These are phyloP conservation scores for Colletotrichum orchidophilum DNA, from an alignment of 2,329 filamentous ascomycete genomes.

Conservation along the genomic window DNA sequence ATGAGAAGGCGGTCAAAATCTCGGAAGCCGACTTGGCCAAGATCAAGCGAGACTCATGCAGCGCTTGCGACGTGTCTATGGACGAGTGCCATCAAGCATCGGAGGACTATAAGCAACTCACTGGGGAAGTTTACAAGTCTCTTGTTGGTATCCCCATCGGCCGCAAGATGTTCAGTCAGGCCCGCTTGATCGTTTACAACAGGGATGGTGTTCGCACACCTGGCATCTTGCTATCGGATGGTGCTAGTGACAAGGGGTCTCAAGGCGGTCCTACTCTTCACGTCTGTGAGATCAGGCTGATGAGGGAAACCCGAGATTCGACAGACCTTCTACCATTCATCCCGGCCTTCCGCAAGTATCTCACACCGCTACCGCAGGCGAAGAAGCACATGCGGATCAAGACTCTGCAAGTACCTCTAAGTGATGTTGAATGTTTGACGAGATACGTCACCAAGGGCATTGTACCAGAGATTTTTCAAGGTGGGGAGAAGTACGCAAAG, in stretches of 20 bases:
- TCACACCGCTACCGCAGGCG: slow-evolving; percentile 73
- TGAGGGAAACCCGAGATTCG: slow-evolving; percentile 75
- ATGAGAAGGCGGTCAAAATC: slow-evolving; percentile 92
- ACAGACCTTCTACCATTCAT: slow-evolving; percentile 91
- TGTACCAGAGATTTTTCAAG: slow-evolving; percentile 66
- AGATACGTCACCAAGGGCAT: slow-evolving; percentile 69
- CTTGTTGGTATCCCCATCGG: slow-evolving; percentile 85
- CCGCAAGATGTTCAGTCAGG: slow-evolving; percentile 78
- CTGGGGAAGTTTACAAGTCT: slow-evolving; percentile 79
- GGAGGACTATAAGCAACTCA: slow-evolving; percentile 83
- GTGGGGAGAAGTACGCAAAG: slow-evolving; percentile 56
- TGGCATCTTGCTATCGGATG: slow-evolving; percentile 82
- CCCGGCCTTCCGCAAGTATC: slow-evolving; percentile 72
- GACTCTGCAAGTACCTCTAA: slow-evolving; percentile 74
- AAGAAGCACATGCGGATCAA: slow-evolving; percentile 75
- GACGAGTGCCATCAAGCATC: slow-evolving; percentile 84
- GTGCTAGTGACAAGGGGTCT: slow-evolving; percentile 68
- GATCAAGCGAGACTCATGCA: slow-evolving; percentile 85
- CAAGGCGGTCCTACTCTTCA: slow-evolving; percentile 74
- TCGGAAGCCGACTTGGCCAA: slow-evolving; percentile 93
- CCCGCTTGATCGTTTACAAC: slow-evolving; percentile 84
- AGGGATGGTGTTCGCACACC: slow-evolving; percentile 84
- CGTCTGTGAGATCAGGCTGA: slow-evolving; percentile 79
- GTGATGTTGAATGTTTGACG: slow-evolving; percentile 87
- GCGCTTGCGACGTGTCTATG: slow-evolving; percentile 82